Evolutionary conservation across 169 alveolate genomes (phyloP).

Genomic region (Plasmodium malariae): DNA sequence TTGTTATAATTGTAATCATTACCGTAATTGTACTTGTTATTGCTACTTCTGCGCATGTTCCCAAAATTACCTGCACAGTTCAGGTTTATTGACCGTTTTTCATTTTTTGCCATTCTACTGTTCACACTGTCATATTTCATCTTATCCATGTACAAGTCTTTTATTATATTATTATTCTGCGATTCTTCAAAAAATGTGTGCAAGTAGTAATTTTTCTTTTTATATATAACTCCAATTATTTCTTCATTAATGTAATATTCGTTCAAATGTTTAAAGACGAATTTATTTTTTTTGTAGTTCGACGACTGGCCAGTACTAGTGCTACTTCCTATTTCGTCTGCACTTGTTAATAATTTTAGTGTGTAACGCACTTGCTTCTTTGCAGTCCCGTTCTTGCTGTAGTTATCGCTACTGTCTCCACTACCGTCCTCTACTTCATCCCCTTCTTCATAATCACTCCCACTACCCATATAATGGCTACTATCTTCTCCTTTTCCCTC

Average conservation of each 20-base stretch:
- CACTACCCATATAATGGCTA: too few species aligned
- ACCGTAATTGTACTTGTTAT: background rate
- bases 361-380: conserved; percentile 2
- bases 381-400: background rate
- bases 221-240: conserved; percentile 47
- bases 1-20: background rate
- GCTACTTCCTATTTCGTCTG: conserved; percentile 26
- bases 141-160: conserved; percentile 34
- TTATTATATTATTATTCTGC: conserved; percentile 26
- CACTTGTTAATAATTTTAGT: conserved; percentile 40
- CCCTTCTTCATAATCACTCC: background rate
- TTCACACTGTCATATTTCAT: background rate
- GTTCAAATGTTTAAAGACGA: conserved; percentile 33
- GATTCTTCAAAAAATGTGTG: conserved; percentile 62
- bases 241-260: conserved; percentile 73
- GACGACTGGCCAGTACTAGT: background rate
- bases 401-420: background rate
- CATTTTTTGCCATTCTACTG: background rate
- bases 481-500: too few species aligned
- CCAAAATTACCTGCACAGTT: background rate
- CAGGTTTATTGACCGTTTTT: background rate
- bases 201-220: conserved; percentile 56
- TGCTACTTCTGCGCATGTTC: background rate
- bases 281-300: conserved; percentile 11
- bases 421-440: background rate